These are phyloP conservation scores for Ailanthus altissimus DNA, from an alignment of 345 rosid species.

Conservation along the genomic window DNA sequence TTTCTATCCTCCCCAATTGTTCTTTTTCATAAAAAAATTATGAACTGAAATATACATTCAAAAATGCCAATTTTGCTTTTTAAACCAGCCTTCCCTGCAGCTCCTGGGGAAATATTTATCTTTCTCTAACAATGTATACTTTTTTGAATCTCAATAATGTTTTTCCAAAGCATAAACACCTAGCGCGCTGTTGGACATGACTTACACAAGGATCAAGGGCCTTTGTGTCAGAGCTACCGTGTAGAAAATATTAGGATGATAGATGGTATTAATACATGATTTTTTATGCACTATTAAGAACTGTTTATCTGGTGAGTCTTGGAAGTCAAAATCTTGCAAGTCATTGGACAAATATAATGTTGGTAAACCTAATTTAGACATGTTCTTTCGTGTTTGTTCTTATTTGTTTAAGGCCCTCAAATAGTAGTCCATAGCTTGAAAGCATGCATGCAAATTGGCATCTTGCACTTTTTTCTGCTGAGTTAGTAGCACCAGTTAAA, in stretches of 20 bases:
- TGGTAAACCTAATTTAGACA: not conserved
- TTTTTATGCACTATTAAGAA: not conserved
- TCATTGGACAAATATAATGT: not conserved
- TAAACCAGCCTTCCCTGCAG: not conserved
- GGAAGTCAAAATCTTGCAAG: not conserved
- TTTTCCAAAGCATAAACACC: not conserved
- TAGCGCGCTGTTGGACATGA: not conserved
- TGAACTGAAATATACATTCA: not conserved
- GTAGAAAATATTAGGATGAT: not conserved
- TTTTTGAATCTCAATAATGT: not conserved
- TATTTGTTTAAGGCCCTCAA: not conserved
- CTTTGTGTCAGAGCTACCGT: not conserved
- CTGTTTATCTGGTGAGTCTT: not conserved
- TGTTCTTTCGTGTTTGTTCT: not conserved
- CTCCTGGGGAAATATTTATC: not conserved
- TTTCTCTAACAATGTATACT: too few relatives aligned
- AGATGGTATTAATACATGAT: not conserved
- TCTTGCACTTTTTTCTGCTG: not conserved
- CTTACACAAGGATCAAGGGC: not conserved
- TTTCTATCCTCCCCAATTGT: conserved; percentile 19
- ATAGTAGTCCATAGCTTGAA: not conserved
- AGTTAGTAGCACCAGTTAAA: not conserved
- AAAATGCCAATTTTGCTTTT: not conserved
- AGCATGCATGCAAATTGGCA: conserved; percentile 1
- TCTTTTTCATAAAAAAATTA: not conserved